A percentile compares a stretch with the other conserved stretches of the same genome.
Evolutionary conservation across 208 protist genomes (phyloP).

Genomic region (Leishmania martiniquensis): DNA sequence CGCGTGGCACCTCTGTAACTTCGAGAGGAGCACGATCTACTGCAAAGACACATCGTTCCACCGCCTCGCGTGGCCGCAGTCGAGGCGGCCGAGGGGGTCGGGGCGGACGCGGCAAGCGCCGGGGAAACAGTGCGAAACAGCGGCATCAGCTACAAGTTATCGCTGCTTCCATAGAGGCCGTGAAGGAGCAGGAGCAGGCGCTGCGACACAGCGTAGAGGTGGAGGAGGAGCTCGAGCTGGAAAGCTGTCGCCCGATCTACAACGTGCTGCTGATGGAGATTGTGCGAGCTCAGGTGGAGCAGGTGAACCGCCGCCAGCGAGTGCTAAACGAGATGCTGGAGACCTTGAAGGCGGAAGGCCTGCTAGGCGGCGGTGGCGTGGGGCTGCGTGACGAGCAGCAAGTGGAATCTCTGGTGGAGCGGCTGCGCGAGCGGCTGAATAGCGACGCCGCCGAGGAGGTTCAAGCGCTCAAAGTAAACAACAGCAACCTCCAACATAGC

Average conservation of each 20-base stretch:
- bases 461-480: slow-evolving; percentile 45
- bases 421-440: slow-evolving; percentile 44
- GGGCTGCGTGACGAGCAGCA: slow-evolving; percentile 25
- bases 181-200: slow-evolving; percentile 43
- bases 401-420: slow-evolving; percentile 41
- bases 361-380: slow-evolving; percentile 30
- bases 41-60: not conserved
- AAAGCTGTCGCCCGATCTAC: slow-evolving; percentile 58
- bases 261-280: slow-evolving; percentile 78
- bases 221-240: slow-evolving; percentile 59
- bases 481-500: slow-evolving; percentile 48
- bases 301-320: slow-evolving; percentile 67
- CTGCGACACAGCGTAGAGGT: slow-evolving; percentile 40
- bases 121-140: slow-evolving; percentile 8
- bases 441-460: slow-evolving; percentile 54
- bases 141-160: slow-evolving; percentile 25
- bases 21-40: slow-evolving; percentile 5
- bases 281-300: slow-evolving; percentile 55
- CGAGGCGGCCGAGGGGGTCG: slow-evolving; percentile 8
- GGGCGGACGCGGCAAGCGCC: slow-evolving; percentile 11
- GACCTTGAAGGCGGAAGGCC: slow-evolving; percentile 41
- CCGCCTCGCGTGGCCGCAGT: slow-evolving; percentile 15
- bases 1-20: slow-evolving; percentile 4
- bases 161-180: slow-evolving; percentile 20
- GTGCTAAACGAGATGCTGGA: slow-evolving; percentile 64